These are phyloP conservation scores for Phalaenopsis aphrodite DNA, from an alignment of 106 monocot species.

Conservation along the genomic window DNA sequence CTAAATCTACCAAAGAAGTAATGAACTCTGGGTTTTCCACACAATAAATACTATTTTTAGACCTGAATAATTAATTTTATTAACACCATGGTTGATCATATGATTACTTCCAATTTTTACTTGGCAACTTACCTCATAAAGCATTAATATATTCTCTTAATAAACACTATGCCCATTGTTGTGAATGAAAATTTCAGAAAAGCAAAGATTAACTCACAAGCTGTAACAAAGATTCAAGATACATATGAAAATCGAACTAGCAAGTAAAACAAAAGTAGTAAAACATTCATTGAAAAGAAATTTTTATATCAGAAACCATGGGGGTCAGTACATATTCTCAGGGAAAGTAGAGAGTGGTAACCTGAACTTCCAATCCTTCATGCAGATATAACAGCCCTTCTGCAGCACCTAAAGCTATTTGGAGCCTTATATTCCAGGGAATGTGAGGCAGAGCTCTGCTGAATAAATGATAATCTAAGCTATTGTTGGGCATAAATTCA, in stretches of 20 bases:
- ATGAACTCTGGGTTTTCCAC: too few relatives aligned
- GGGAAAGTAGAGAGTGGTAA: constrained; percentile 6
- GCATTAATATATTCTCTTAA: background rate
- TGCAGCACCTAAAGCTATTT: constrained; percentile 56
- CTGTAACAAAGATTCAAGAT: background rate
- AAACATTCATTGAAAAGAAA: background rate
- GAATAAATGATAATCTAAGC: constrained; percentile 69
- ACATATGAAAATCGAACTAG: background rate
- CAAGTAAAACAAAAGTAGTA: background rate
- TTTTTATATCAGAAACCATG: background rate
- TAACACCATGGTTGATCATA: too few relatives aligned
- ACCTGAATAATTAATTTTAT: too few relatives aligned
- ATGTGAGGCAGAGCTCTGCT: constrained; percentile 35
- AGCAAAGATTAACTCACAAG: background rate
- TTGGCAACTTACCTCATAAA: background rate
- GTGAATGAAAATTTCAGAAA: too few relatives aligned
- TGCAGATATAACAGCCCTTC: constrained; percentile 68
- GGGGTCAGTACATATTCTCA: background rate
- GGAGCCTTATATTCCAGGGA: constrained; percentile 54
- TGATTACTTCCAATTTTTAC: too few relatives aligned
- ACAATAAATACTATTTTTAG: too few relatives aligned
- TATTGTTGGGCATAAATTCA: constrained; percentile 73
- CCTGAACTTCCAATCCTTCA: constrained; percentile 72
- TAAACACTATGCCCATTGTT: background rate
- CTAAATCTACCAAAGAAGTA: too few relatives aligned